Evolutionary conservation across 1,284 basidiomycete species (phyloP), one percentile per base, ranked within the genome.

Genomic region (Trichosporon sp.): DNA sequence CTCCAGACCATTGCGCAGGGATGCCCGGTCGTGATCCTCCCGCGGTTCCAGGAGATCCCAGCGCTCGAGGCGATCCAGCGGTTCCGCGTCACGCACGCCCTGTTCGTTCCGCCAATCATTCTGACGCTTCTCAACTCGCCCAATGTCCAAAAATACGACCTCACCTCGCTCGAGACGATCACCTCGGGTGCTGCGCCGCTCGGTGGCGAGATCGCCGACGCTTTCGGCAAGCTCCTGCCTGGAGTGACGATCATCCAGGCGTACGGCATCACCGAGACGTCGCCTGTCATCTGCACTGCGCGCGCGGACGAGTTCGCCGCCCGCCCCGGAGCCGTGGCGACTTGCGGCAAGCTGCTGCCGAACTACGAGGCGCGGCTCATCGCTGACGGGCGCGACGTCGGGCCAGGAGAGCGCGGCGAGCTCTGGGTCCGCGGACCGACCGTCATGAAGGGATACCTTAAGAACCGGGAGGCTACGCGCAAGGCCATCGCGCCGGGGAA

Each of bases 51-150:
- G 40, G 75, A 78, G 44, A 65, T 71, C 5, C 56, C 71, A 16
- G 88, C 92, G 65, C 86, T 92, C 1, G 82, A 83, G 7, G 80
- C 83, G 29, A 92, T 91, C 71, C 88, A 89, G 73, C 73, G 81
- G 9, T 90, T 89, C 81, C 84, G 82, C 62, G 83, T 87, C 60
- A 88, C 88, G 0, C 78, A 81, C 40, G 74, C 84, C 0, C 80
- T 92, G 8, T 83, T 95, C 56, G 93, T 95, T 0, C 93, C 94
- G 0, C 93, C 93, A 0, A 87, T 96, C 56, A 81, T 93, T 3
- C 86, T 95, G 31, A 73, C 72, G 19, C 66, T 81, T 37, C 69
- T 78, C 49, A 69, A 82, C 65, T 80, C 80, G 49, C 75, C 79
- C 82, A 86, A 85, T 14, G 84, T 90, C 1, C 84, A 85, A 56